Percentiles rank a stretch among this genome's conserved stretches.
phyloP scores from a whole-genome alignment of 768 basidiomycete species.

The Phylloporus sp. region DNA sequence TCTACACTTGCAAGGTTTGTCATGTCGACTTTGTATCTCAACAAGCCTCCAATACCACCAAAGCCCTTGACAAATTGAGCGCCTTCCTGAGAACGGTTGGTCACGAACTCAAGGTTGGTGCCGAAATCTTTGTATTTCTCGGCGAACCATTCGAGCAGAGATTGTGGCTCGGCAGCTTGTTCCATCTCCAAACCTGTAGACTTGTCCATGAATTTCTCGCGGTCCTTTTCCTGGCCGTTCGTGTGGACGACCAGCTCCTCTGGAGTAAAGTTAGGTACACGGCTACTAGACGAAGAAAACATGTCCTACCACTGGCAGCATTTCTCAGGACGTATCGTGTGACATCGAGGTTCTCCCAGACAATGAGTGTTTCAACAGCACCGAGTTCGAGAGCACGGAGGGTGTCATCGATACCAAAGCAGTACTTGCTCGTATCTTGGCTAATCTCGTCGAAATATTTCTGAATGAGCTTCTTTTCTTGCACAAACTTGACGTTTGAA shows the following conservation, averaged over 20 bases:
- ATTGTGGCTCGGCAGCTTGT: slow-evolving; percentile 69
- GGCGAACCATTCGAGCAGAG: slow-evolving; percentile 96
- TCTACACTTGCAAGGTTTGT: slow-evolving; percentile 67
- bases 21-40: slow-evolving; percentile 98
- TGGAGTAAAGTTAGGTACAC: slow-evolving; percentile 24
- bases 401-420: slow-evolving; percentile 96
- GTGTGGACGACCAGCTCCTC: slow-evolving; percentile 81
- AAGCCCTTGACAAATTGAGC: slow-evolving; percentile 98
- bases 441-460: slow-evolving; percentile 99
- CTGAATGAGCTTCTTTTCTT: slow-evolving; percentile 97
- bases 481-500: slow-evolving; percentile 98
- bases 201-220: slow-evolving; percentile 93
- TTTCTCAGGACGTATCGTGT: slow-evolving; percentile 86
- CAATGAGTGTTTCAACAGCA: slow-evolving; percentile 93
- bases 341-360: slow-evolving; percentile 97
- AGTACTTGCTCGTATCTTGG: slow-evolving; percentile 92
- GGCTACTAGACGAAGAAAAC: neutral
- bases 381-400: slow-evolving; percentile 95
- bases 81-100: slow-evolving; percentile 94
- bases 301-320: slow-evolving; percentile 72
- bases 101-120: slow-evolving; percentile 91
- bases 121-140: slow-evolving; percentile 99
- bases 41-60: slow-evolving; percentile 92
- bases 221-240: slow-evolving; percentile 87
- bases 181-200: slow-evolving; percentile 97